Base-by-base conservation (phyloP, 306 rosid genomes). In the Geum urbanum region DNA sequence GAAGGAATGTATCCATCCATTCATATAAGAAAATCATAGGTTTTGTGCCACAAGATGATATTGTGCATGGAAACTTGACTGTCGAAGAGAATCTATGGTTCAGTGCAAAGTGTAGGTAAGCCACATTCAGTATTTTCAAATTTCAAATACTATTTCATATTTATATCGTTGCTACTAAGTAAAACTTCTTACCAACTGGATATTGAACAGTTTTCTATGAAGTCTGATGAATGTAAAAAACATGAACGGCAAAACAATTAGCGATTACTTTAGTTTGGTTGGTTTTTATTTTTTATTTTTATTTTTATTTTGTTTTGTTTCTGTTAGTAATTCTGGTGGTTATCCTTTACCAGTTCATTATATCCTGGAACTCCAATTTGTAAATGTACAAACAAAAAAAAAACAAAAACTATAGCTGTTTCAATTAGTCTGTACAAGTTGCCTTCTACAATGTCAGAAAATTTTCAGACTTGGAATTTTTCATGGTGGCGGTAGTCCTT, bases 71-170 rank as follows among this genome's bases (percentile, higher is more conserved):
- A 79, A 94, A 91, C 82, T 78, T 94, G 73, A 94, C 99, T 5
- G 97, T 94, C 78, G 99, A 89, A 87, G 99, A 94, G 84, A 89
- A 91, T 84, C 90, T 94, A 52, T 94, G 99, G 99, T 94, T 89
- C 83, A 94, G 97, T 80, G 97, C 99, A 58, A 86, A 81, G 59
- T 91, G 99, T 89, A 87, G 99, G 99, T 94, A 82, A 56, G 49
- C 37, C 63, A 78, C 52, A 37, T 73, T 77, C 57, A 67, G 46
- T 68, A 32, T 55, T 73, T 73, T 24, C 60, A 45, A n/a, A 81
- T 55, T 82, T 22, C 60, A 15, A 51, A 52, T 40, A 52, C 19
- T 72, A n/a, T 22, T 71, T 41, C 18, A 65, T 43, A 18, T 47
- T 45, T 60, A 43, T 62, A 56, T 56, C 63, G 46, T 72, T 13